Percentiles rank a stretch among this genome's conserved stretches.
Evolutionary conservation across 2,329 filamentous ascomycete species (phyloP).

Genomic region (Ascochyta lentis): DNA sequence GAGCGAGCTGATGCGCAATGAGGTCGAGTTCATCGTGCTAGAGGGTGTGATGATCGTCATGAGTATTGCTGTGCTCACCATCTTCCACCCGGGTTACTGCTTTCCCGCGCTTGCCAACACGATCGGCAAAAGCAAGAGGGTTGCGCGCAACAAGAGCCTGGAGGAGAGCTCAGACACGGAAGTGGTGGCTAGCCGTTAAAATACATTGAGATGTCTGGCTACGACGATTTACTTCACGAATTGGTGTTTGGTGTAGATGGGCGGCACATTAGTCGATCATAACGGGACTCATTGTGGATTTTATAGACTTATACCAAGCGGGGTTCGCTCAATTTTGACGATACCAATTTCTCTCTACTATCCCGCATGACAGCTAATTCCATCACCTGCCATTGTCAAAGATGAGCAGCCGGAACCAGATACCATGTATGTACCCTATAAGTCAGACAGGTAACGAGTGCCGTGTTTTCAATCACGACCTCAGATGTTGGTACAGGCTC

Average conservation of each 20-base stretch:
- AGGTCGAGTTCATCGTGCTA: constrained; percentile 57
- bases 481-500: too few relatives aligned
- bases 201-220: neutral
- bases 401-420: too few relatives aligned
- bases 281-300: neutral
- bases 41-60: constrained; percentile 63
- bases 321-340: neutral
- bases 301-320: neutral
- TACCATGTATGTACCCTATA: too few relatives aligned
- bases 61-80: constrained; percentile 54
- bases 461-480: too few relatives aligned
- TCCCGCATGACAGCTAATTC: too few relatives aligned
- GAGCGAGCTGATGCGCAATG: constrained; percentile 55
- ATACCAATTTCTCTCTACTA: neutral
- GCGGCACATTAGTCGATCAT: neutral
- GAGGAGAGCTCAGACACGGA: constrained; percentile 28
- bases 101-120: constrained; percentile 43
- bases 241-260: neutral
- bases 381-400: too few relatives aligned
- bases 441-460: too few relatives aligned
- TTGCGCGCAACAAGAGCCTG: constrained; percentile 22
- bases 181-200: constrained; percentile 14
- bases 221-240: neutral
- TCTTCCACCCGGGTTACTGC: constrained; percentile 55
- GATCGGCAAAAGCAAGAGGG: constrained; percentile 21